These are phyloP conservation scores for Nepenthes gracilis DNA, from an alignment of 148 eudicot species.

Conservation along the genomic window DNA sequence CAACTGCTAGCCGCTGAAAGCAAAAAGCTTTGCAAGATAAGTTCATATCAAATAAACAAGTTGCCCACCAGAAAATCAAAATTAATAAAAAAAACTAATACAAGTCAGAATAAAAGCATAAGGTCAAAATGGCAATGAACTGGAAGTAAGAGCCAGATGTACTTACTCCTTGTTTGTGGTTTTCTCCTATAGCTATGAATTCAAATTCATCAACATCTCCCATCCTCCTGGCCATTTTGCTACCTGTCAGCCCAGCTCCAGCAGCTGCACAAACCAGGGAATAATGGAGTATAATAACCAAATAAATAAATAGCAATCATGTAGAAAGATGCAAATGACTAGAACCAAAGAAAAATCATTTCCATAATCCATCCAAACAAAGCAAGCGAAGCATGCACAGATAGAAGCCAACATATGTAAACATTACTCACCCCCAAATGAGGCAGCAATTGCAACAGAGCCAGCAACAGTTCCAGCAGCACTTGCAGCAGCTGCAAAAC, in stretches of 20 bases:
- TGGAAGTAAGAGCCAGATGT: constrained; percentile 6
- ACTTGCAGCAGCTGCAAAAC: constrained; percentile 93
- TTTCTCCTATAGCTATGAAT: constrained; percentile 78
- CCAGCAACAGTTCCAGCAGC: constrained; percentile 97
- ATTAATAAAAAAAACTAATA: constrained; percentile 1
- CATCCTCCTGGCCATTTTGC: constrained; percentile 89
- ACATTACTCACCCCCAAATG: constrained; percentile 71
- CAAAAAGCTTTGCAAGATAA: constrained; percentile 11
- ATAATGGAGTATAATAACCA: background rate
- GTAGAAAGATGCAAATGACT: background rate
- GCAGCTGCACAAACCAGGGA: constrained; percentile 45
- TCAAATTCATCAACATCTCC: constrained; percentile 91
- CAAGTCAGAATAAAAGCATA: background rate
- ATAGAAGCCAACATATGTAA: background rate
- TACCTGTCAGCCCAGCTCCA: constrained; percentile 97
- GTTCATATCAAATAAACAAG: constrained; percentile 2
- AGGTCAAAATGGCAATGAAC: background rate
- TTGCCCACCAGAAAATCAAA: background rate
- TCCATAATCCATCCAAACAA: background rate
- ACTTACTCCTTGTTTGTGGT: constrained; percentile 95
- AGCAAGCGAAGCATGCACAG: background rate
- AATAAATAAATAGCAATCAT: constrained; percentile 1
- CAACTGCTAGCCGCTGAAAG: constrained; percentile 89
- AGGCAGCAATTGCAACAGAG: constrained; percentile 98
- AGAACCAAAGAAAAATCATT: background rate